phyloP scores from a whole-genome alignment of 2,329 filamentous ascomycete species.

The Talaromyces sp. region DNA sequence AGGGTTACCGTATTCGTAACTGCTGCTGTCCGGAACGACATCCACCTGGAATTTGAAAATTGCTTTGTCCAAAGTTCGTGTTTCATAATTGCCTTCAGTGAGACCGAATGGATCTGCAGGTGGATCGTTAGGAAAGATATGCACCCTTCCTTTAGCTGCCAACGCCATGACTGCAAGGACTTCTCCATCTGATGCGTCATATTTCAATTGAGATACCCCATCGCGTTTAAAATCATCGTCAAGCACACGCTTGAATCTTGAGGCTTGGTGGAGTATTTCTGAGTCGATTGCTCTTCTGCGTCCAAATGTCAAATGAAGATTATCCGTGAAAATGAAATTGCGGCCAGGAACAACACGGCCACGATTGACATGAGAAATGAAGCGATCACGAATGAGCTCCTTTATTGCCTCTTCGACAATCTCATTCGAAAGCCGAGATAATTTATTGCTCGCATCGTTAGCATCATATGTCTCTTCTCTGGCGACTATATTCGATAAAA shows the following conservation, averaged over 20 bases:
- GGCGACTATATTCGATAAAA: conserved; percentile 47
- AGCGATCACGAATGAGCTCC: conserved; percentile 39
- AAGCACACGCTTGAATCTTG: conserved; percentile 42
- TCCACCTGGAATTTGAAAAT: conserved; percentile 44
- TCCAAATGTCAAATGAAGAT: conserved; percentile 39
- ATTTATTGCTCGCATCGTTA: conserved; percentile 33
- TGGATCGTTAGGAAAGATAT: conserved; percentile 36
- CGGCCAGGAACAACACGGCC: conserved; percentile 41
- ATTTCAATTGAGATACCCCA: conserved; percentile 32
- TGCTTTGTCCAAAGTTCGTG: conserved; percentile 45
- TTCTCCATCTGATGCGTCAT: conserved; percentile 43
- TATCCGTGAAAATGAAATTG: conserved; percentile 44
- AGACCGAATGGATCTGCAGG: conserved; percentile 47
- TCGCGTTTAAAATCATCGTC: conserved; percentile 36
- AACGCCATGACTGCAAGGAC: conserved; percentile 45
- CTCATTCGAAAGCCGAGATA: conserved; percentile 31
- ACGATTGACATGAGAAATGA: conserved; percentile 39
- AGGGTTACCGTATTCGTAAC: conserved; percentile 43
- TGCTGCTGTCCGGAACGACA: conserved; percentile 31
- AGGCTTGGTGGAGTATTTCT: conserved; percentile 39
- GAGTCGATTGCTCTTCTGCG: conserved; percentile 41
- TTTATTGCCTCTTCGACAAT: conserved; percentile 41
- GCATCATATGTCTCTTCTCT: conserved; percentile 41
- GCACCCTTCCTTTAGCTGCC: conserved; percentile 34
- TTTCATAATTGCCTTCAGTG: conserved; percentile 46